A percentile compares a stretch with the other conserved stretches of the same genome.
phyloP scores from a whole-genome alignment of 176 grass and related monocot genomes.

The Paspalum vaginatum region DNA sequence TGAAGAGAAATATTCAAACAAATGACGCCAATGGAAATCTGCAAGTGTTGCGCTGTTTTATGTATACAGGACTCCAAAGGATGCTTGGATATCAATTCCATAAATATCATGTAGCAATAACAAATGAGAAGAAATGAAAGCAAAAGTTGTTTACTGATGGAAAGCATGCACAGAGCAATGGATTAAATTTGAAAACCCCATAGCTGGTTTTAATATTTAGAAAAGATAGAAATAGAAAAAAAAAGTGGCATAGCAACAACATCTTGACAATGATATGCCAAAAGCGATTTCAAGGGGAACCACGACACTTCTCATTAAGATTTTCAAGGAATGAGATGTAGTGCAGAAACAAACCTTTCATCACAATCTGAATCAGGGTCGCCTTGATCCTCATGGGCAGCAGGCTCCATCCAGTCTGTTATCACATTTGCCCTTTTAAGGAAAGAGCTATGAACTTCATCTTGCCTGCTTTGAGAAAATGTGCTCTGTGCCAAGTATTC shows the following conservation, averaged over 20 bases:
- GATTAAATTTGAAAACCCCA: conserved; percentile 14
- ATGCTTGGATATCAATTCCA: neutral
- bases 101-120: neutral
- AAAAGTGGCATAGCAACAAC: conserved; percentile 16
- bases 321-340: conserved; percentile 20
- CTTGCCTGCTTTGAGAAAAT: conserved; percentile 56
- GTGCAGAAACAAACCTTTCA: conserved; percentile 71
- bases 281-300: neutral
- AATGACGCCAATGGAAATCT: neutral
- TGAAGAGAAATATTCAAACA: conserved; percentile 26
- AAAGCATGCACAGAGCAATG: neutral
- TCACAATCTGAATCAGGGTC: conserved; percentile 78
- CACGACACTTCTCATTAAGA: neutral
- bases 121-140: conserved; percentile 26
- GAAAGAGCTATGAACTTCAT: conserved; percentile 65
- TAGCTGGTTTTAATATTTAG: conserved; percentile 13
- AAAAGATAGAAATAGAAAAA: conserved; percentile 20
- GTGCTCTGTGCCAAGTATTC: conserved; percentile 27
- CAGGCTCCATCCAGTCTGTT: conserved; percentile 77
- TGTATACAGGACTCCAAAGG: neutral
- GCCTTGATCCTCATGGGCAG: conserved; percentile 53
- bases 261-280: conserved; percentile 10
- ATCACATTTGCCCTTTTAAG: conserved; percentile 73
- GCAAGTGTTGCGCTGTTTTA: conserved; percentile 19
- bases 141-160: neutral